Evolutionary conservation across 1,284 basidiomycete genomes (phyloP).

Genomic region (Microbotryum scabiosae): DNA sequence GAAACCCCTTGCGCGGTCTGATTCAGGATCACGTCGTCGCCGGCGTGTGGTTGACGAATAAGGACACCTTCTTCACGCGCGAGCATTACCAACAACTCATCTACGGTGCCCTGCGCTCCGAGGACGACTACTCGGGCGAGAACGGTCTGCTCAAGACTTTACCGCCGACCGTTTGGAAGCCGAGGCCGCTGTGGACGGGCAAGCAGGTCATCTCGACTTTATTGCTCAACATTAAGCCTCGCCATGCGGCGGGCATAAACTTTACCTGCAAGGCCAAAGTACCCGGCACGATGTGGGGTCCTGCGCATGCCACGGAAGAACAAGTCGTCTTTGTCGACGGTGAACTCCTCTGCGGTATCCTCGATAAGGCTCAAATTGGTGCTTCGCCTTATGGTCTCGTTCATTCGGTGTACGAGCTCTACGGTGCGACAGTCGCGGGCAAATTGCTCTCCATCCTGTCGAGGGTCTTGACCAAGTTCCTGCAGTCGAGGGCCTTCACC

Average conservation of each 20-base stretch:
- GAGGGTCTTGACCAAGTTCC: conserved; percentile 90
- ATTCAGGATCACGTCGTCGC: conserved; percentile 99
- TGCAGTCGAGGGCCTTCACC: conserved; percentile 94
- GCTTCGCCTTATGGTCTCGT: conserved; percentile 93
- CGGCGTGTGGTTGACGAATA: conserved; percentile 98
- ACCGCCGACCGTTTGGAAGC: conserved; percentile 87
- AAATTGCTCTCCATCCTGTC: conserved; percentile 86
- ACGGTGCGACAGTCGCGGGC: conserved; percentile 82
- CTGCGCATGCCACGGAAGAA: conserved; percentile 56
- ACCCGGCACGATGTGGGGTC: conserved; percentile 67
- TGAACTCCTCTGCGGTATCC: conserved; percentile 80
- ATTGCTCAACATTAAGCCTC: conserved; percentile 81
- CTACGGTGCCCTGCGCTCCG: conserved; percentile 88
- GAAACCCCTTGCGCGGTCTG: conserved; percentile 91
- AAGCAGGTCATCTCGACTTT: conserved; percentile 96
- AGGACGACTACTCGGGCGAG: conserved; percentile 61
- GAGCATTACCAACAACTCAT: conserved; percentile 96
- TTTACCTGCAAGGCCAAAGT: conserved; percentile 78
- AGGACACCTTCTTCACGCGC: conserved; percentile 86
- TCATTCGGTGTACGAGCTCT: conserved; percentile 98
- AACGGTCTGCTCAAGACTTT: conserved; percentile 64
- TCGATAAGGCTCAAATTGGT: conserved; percentile 97
- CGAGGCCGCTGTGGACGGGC: conserved; percentile 86
- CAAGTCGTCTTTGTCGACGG: conserved; percentile 86
- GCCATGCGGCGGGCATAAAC: conserved; percentile 72